A percentile compares a stretch with the other conserved stretches of the same genome.
Evolutionary conservation across 768 basidiomycete genomes (phyloP).

Genomic region (Termitomyces sp.): DNA sequence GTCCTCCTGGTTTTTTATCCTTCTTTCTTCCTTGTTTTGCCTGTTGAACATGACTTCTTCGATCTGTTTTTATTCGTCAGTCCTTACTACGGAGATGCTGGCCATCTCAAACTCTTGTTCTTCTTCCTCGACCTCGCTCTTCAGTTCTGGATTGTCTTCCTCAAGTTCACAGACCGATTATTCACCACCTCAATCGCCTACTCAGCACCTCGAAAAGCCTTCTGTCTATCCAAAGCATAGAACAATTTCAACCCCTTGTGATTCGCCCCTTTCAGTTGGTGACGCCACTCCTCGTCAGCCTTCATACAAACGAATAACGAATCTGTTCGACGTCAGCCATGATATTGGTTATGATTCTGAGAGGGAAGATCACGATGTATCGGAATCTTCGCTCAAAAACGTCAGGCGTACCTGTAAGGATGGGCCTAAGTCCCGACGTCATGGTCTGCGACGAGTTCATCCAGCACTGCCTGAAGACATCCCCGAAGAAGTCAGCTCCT

Average conservation of each 20-base stretch:
- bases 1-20: not conserved
- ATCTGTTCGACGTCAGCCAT: not conserved
- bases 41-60: conserved; percentile 7
- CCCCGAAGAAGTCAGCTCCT: not conserved
- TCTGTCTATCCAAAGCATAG: not conserved
- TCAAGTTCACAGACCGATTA: conserved; percentile 18
- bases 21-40: not conserved
- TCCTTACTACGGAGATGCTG: conserved; percentile 16
- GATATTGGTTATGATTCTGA: conserved; percentile 19
- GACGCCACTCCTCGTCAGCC: conserved; percentile 9
- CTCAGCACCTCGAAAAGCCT: not conserved
- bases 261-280: not conserved
- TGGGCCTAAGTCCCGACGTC: not conserved
- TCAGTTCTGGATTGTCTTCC: conserved; percentile 9
- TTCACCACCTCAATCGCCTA: conserved; percentile 15
- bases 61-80: not conserved
- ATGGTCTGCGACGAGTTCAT: not conserved
- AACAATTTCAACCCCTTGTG: not conserved
- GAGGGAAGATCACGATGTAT: conserved; percentile 3
- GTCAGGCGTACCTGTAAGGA: not conserved
- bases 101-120: conserved; percentile 14
- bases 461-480: not conserved
- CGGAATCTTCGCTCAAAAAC: not conserved
- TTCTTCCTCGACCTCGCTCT: conserved; percentile 14
- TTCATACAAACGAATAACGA: not conserved